These are phyloP conservation scores for Pleomassaria siparia DNA, from an alignment of 2,329 filamentous ascomycete species.

Conservation along the genomic window DNA sequence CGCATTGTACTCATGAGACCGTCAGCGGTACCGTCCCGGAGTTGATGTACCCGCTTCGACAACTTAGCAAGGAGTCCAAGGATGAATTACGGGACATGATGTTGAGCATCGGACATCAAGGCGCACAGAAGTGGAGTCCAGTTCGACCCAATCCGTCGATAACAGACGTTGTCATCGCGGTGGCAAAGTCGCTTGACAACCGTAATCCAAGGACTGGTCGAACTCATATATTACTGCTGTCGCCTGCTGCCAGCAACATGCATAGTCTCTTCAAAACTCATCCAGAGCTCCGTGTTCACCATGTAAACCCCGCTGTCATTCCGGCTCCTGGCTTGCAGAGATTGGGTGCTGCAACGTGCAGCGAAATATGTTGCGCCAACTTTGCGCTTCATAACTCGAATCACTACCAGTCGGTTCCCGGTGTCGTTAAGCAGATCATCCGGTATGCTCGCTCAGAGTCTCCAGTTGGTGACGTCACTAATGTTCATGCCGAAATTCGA, in stretches of 20 bases:
- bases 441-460: slow-evolving; percentile 25
- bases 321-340: slow-evolving; percentile 17
- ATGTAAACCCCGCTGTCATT: slow-evolving; percentile 29
- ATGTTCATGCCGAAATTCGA: slow-evolving; percentile 24
- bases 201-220: slow-evolving; percentile 15
- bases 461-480: slow-evolving; percentile 23
- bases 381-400: slow-evolving; percentile 28
- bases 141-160: slow-evolving; percentile 33
- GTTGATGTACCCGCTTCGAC: slow-evolving; percentile 22
- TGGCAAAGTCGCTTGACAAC: slow-evolving; percentile 23
- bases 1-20: slow-evolving; percentile 31
- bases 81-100: slow-evolving; percentile 21
- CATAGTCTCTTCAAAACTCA: slow-evolving; percentile 24
- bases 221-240: slow-evolving; percentile 31
- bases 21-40: slow-evolving; percentile 31
- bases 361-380: slow-evolving; percentile 26
- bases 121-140: slow-evolving; percentile 28
- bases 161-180: slow-evolving; percentile 25
- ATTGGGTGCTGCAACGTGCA: slow-evolving; percentile 10
- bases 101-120: slow-evolving; percentile 17
- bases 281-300: slow-evolving; percentile 27
- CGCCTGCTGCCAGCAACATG: slow-evolving; percentile 22
- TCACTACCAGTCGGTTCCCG: slow-evolving; percentile 24
- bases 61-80: slow-evolving; percentile 15
- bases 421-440: slow-evolving; percentile 27